Percentiles rank a stretch among this genome's conserved stretches.
Conservation (phyloP, 192 early-diverging fungal genomes). For the Dissophora globulifera region DNA sequence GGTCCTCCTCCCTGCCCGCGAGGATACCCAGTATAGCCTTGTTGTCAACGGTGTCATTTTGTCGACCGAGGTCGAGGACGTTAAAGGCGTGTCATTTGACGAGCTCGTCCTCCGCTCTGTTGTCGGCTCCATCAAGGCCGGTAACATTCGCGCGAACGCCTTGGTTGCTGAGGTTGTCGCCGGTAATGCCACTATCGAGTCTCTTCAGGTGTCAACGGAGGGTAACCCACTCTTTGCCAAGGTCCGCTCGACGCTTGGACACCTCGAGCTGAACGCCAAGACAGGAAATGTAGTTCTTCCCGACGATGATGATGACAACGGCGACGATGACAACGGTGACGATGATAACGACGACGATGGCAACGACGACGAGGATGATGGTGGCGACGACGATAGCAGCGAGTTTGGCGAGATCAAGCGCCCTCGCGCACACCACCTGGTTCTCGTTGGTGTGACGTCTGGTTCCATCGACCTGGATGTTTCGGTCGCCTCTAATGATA, state of each 20-base stretch:
- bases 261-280: slow-evolving; percentile 6
- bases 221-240: slow-evolving; percentile 1
- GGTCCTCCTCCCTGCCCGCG: slow-evolving; percentile 11
- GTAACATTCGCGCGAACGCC: slow-evolving; percentile 4
- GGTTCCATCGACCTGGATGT: slow-evolving; percentile 14
- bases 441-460: not conserved
- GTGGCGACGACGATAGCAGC: not conserved
- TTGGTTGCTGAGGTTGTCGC: slow-evolving; percentile 9
- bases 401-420: not conserved
- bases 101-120: slow-evolving; percentile 10
- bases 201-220: slow-evolving; percentile 4
- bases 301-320: slow-evolving; percentile 13
- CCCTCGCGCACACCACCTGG: not conserved
- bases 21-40: slow-evolving; percentile 1
- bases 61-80: slow-evolving; percentile 1
- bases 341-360: not conserved
- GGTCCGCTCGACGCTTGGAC: not conserved
- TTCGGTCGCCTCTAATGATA: not conserved
- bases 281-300: slow-evolving; percentile 1
- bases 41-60: slow-evolving; percentile 20
- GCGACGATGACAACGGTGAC: not conserved
- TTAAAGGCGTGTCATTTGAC: not conserved
- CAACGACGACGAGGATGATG: not conserved
- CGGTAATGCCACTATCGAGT: slow-evolving; percentile 6
- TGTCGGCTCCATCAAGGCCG: slow-evolving; percentile 24